A percentile compares a stretch with the other conserved stretches of the same genome.
These are phyloP conservation scores for Moesziomyces globuligerus DNA, from an alignment of 1,284 basidiomycete genomes.

Conservation along the genomic window DNA sequence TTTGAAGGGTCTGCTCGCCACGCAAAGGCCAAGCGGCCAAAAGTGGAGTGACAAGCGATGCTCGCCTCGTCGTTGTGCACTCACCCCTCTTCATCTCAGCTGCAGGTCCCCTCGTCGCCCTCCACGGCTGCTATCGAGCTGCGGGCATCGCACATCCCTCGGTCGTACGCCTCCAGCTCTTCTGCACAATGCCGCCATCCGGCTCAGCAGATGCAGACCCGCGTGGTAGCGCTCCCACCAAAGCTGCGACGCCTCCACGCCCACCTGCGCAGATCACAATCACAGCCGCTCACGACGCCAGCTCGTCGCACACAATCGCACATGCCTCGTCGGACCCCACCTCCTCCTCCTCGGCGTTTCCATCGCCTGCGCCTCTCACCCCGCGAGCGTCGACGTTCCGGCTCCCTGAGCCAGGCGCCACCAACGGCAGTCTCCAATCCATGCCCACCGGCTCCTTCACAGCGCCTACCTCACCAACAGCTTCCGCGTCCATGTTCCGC, in stretches of 20 bases:
- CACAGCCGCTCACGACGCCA: slow-evolving; percentile 8
- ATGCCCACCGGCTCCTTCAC: slow-evolving; percentile 21
- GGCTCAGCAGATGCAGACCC: not conserved
- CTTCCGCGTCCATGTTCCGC: slow-evolving; percentile 24
- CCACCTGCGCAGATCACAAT: slow-evolving; percentile 25
- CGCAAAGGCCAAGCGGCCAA: too few relatives aligned
- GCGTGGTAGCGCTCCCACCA: not conserved
- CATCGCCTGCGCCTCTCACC: slow-evolving; percentile 23
- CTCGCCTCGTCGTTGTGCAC: too few relatives aligned
- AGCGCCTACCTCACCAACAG: slow-evolving; percentile 23
- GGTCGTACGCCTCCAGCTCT: too few relatives aligned
- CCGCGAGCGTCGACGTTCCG: slow-evolving; percentile 25
- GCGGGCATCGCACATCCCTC: too few relatives aligned
- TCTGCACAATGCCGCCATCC: not conserved
- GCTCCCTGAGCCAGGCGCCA: slow-evolving; percentile 6
- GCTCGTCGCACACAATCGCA: not conserved
- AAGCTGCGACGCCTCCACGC: not conserved
- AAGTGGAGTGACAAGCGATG: too few relatives aligned
- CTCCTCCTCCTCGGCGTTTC: slow-evolving; percentile 11
- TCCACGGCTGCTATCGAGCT: too few relatives aligned
- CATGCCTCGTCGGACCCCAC: slow-evolving; percentile 4
- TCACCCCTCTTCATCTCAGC: too few relatives aligned
- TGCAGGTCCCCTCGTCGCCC: too few relatives aligned
- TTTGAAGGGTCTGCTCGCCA: too few relatives aligned
- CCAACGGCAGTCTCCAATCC: not conserved